Evolutionary conservation across 2,329 filamentous ascomycete genomes (phyloP).

Genomic region (Beauveria rudraprayagi): DNA sequence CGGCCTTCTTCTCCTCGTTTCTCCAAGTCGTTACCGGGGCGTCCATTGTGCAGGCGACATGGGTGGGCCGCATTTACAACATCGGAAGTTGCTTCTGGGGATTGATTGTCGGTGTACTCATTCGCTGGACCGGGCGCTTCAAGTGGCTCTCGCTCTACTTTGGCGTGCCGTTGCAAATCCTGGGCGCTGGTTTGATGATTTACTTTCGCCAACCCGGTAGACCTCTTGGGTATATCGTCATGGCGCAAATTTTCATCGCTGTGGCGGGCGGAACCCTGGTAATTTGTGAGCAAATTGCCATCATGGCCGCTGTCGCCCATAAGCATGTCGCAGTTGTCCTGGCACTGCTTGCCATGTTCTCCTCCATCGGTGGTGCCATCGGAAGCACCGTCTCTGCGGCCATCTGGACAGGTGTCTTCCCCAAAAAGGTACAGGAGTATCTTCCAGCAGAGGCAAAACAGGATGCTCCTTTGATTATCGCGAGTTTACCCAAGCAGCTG

Average conservation of each 20-base stretch:
- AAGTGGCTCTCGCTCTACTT: slow-evolving; percentile 35
- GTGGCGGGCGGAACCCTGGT: slow-evolving; percentile 49
- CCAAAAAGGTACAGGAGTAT: background rate
- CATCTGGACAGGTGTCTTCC: slow-evolving; percentile 4
- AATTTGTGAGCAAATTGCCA: slow-evolving; percentile 49
- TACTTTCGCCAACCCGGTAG: slow-evolving; percentile 35
- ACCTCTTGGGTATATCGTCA: slow-evolving; percentile 47
- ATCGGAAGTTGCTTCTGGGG: slow-evolving; percentile 43
- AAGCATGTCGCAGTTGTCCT: background rate
- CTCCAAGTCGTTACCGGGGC: slow-evolving; percentile 43
- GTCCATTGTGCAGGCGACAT: slow-evolving; percentile 34
- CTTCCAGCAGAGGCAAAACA: background rate
- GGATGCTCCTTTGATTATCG: background rate
- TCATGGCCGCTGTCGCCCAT: slow-evolving; percentile 49
- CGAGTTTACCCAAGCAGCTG: background rate
- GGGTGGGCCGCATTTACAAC: slow-evolving; percentile 41
- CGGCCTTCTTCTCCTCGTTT: slow-evolving; percentile 48
- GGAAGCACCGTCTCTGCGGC: slow-evolving; percentile 1
- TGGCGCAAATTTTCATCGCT: slow-evolving; percentile 53
- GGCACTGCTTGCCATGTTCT: background rate
- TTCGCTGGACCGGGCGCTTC: slow-evolving; percentile 38
- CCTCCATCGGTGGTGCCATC: slow-evolving; percentile 2
- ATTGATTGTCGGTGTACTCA: slow-evolving; percentile 39
- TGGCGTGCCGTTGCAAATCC: slow-evolving; percentile 24
- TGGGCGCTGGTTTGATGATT: slow-evolving; percentile 33